Conservation (phyloP, 2,329 filamentous ascomycete genomes). For the Acarospora socialis region DNA sequence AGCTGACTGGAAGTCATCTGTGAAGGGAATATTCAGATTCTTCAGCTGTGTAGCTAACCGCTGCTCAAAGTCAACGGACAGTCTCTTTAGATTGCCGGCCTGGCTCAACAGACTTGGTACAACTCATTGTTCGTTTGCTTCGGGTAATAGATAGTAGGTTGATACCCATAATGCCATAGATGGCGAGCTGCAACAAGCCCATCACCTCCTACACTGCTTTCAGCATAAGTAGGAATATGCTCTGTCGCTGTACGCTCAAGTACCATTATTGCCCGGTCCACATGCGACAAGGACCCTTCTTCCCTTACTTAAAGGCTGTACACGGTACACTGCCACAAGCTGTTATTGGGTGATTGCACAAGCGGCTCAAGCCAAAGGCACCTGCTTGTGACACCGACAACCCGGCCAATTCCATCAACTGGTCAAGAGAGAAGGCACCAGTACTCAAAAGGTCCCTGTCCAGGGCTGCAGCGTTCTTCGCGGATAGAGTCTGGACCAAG, state of each 20-base stretch:
- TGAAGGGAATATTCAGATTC: slow-evolving; percentile 71
- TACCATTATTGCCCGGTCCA: slow-evolving; percentile 59
- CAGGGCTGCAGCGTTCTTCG: slow-evolving; percentile 74
- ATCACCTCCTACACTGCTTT: slow-evolving; percentile 60
- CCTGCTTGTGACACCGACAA: slow-evolving; percentile 84
- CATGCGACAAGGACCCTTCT: slow-evolving; percentile 73
- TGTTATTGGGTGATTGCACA: background rate
- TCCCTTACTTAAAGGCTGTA: slow-evolving; percentile 63
- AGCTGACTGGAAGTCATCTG: slow-evolving; percentile 59
- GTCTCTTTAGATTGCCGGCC: slow-evolving; percentile 1
- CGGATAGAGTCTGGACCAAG: slow-evolving; percentile 76
- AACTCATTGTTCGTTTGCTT: slow-evolving; percentile 84
- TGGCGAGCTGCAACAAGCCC: slow-evolving; percentile 89
- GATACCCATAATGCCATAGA: slow-evolving; percentile 81
- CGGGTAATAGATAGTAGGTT: slow-evolving; percentile 79
- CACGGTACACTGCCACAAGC: slow-evolving; percentile 53
- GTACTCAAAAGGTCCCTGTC: slow-evolving; percentile 88
- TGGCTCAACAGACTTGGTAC: slow-evolving; percentile 49
- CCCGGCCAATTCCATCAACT: slow-evolving; percentile 93
- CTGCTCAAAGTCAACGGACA: slow-evolving; percentile 31
- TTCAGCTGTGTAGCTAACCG: slow-evolving; percentile 73
- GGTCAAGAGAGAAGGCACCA: slow-evolving; percentile 80
- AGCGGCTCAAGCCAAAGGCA: slow-evolving; percentile 24
- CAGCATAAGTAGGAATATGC: background rate
- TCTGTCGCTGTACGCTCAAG: slow-evolving; percentile 1